Evolutionary conservation across 176 grass and related monocot genomes (phyloP).

Genomic region (Zoysia japonica): DNA sequence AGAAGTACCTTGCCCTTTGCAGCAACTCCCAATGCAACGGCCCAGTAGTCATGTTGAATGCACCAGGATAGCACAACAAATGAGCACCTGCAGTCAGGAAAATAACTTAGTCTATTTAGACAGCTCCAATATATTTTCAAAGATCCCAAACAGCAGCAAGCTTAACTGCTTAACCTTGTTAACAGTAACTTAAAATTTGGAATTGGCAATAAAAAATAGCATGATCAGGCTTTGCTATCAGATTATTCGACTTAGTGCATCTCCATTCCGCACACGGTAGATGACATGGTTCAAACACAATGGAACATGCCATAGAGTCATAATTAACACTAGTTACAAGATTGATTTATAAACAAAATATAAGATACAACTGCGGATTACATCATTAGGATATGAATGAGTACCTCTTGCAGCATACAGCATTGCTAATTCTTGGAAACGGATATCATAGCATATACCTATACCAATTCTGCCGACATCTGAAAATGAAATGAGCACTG

Average conservation of each 20-base stretch:
- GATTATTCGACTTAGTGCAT: not conserved
- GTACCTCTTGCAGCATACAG: conserved; percentile 93
- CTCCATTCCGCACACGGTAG: not conserved
- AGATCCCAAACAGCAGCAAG: not conserved
- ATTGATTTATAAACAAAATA: not conserved
- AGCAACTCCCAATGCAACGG: conserved; percentile 96
- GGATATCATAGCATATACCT: conserved; percentile 96
- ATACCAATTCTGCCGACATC: conserved; percentile 94
- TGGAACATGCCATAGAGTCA: not conserved
- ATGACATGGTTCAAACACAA: not conserved
- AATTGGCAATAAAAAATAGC: not conserved
- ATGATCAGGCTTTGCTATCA: not conserved
- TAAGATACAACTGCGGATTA: not conserved
- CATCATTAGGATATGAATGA: conserved; percentile 4
- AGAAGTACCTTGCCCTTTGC: conserved; percentile 80
- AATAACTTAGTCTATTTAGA: not conserved
- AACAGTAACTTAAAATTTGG: not conserved
- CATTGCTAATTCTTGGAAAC: conserved; percentile 97
- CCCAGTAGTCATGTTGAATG: conserved; percentile 99
- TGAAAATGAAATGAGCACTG: conserved; percentile 35
- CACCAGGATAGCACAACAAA: conserved; percentile 98
- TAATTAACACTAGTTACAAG: not conserved
- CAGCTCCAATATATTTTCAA: conserved; percentile 3
- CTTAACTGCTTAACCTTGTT: not conserved
- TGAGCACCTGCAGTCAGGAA: conserved; percentile 62